These are phyloP conservation scores for Pinus taeda DNA, from an alignment of 75 land plant species.

Conservation along the genomic window DNA sequence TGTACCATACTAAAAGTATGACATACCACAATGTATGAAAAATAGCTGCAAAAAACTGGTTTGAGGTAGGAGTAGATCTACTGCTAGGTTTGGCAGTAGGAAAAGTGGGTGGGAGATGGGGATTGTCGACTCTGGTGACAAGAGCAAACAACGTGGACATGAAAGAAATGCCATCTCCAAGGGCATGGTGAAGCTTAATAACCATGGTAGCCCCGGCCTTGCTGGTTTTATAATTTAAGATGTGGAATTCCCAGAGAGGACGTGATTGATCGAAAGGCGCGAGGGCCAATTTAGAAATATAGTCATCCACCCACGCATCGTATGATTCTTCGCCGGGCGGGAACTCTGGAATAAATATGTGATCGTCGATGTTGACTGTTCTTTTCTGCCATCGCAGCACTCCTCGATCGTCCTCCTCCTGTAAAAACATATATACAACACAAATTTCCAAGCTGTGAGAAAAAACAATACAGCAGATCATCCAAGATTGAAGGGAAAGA, in stretches of 20 bases:
- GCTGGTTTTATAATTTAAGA: slow-evolving; percentile 3
- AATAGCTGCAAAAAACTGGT: neutral
- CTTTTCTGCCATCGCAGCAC: slow-evolving; percentile 3
- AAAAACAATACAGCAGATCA: too few relatives aligned
- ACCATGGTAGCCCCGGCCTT: neutral
- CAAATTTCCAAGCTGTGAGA: too few relatives aligned
- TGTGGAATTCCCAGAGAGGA: slow-evolving; percentile 8
- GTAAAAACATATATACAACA: neutral
- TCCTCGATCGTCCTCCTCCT: neutral
- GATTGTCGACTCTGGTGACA: neutral
- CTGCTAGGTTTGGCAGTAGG: neutral
- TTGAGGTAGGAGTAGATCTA: neutral
- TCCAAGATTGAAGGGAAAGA: too few relatives aligned
- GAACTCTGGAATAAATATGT: slow-evolving; percentile 1
- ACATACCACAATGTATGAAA: too few relatives aligned
- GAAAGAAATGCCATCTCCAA: slow-evolving; percentile 5
- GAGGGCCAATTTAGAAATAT: neutral
- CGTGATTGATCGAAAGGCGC: neutral
- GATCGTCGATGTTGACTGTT: neutral
- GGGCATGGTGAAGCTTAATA: neutral
- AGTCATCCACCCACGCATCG: neutral
- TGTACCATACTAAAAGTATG: neutral
- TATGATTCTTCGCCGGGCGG: neutral
- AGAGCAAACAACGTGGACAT: neutral
- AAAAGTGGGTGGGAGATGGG: neutral